Percentiles rank a stretch among this genome's conserved stretches.
Evolutionary conservation across 1,139 yeast genomes (phyloP).

Genomic region (Meyerozyma smithsonii): DNA sequence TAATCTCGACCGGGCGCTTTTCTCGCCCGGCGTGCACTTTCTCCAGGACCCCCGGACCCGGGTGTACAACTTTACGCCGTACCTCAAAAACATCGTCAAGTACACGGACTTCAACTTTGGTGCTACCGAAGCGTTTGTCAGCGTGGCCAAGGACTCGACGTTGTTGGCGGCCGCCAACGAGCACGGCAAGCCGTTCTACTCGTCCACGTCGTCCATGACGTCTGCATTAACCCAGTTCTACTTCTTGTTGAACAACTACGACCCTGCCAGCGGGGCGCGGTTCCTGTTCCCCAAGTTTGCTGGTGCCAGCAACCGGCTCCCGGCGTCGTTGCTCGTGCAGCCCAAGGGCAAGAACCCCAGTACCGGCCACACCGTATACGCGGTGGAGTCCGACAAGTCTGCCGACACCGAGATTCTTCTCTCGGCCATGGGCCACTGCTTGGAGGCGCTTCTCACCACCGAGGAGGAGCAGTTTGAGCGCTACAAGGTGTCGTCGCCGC

Average conservation of each 20-base stretch:
- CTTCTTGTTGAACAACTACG: constrained; percentile 56
- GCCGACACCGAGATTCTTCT: constrained; percentile 66
- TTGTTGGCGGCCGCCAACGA: constrained; percentile 47
- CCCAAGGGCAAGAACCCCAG: constrained; percentile 26
- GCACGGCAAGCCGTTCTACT: constrained; percentile 45
- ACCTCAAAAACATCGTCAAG: constrained; percentile 57
- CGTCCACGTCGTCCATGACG: constrained; percentile 90
- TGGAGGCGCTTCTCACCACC: constrained; percentile 70
- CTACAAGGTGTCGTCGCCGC: constrained; percentile 15
- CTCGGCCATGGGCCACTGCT: constrained; percentile 72
- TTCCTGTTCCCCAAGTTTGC: constrained; percentile 35
- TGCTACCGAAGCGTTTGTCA: constrained; percentile 50
- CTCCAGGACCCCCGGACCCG: constrained; percentile 73
- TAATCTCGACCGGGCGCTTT: constrained; percentile 62
- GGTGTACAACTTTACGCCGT: constrained; percentile 65
- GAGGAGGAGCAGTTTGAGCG: constrained; percentile 44
- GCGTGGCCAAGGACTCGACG: constrained; percentile 61
- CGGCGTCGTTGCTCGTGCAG: constrained; percentile 40
- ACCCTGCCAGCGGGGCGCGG: constrained; percentile 16
- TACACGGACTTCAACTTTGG: constrained; percentile 65
- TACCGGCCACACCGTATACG: constrained; percentile 36
- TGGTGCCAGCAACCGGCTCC: constrained; percentile 27
- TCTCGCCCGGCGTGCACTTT: constrained; percentile 81
- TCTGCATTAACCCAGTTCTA: constrained; percentile 71
- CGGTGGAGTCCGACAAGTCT: constrained; percentile 70